phyloP scores from a whole-genome alignment of 2,329 filamentous ascomycete genomes.

The Pseudogymnoascus sp. region DNA sequence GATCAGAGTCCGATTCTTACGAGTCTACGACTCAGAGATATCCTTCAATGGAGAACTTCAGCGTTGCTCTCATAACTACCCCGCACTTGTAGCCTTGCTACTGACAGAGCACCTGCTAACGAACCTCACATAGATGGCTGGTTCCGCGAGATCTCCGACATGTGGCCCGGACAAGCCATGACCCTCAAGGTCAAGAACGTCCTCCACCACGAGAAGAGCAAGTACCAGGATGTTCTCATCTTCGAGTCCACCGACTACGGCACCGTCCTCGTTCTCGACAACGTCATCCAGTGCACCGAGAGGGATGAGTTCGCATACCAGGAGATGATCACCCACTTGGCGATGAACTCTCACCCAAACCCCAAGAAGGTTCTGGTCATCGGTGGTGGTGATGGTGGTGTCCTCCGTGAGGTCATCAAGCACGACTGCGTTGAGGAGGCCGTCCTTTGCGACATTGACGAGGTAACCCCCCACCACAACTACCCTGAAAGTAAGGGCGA shows the following conservation, averaged over 20 bases:
- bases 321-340: constrained; percentile 99
- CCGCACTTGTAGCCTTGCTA: constrained; percentile 8
- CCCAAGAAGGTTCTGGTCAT: constrained; percentile 98
- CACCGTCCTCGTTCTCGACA: constrained; percentile 93
- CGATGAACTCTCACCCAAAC: constrained; percentile 96
- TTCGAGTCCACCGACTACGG: constrained; percentile 98
- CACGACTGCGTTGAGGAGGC: constrained; percentile 96
- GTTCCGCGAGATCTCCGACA: constrained; percentile 98
- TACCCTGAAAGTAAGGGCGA: background rate
- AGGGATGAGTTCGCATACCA: constrained; percentile 99
- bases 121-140: constrained; percentile 69
- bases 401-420: constrained; percentile 98
- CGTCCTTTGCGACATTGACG: constrained; percentile 95
- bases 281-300: constrained; percentile 98
- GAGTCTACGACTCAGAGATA: background rate
- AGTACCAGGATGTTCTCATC: constrained; percentile 98
- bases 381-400: constrained; percentile 93
- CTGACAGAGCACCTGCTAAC: constrained; percentile 13
- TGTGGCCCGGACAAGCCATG: constrained; percentile 99
- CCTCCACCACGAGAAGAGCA: constrained; percentile 96
- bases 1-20: background rate
- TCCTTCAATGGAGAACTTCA: background rate
- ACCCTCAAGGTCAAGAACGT: constrained; percentile 96
- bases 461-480: constrained; percentile 42
- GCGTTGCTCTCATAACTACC: background rate